Conservation (phyloP, 2,329 filamentous ascomycete species). For the Stagonosporopsis rhizophila region DNA sequence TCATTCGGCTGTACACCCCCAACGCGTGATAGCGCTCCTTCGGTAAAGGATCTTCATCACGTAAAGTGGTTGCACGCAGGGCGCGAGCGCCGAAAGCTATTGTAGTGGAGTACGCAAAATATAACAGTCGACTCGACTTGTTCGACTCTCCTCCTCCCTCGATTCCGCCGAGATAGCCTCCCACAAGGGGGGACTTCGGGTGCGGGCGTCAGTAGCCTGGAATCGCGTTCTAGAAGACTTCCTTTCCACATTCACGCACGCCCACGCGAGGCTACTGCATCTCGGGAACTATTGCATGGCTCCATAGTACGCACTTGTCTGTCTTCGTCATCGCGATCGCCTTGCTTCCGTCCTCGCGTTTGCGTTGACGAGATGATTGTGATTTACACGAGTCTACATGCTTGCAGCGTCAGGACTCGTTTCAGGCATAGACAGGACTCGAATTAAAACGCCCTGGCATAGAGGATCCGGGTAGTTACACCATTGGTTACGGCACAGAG, state of each 20-base stretch:
- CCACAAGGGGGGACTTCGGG: slow-evolving; percentile 6
- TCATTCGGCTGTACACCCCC: slow-evolving; percentile 6
- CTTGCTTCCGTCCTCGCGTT: neutral
- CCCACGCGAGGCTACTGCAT: slow-evolving; percentile 12
- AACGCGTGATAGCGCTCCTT: neutral
- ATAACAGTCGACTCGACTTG: neutral
- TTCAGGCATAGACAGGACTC: no score
- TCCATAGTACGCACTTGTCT: neutral
- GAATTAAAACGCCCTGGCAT: no score
- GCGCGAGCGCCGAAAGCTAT: slow-evolving; percentile 6
- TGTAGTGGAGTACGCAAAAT: neutral
- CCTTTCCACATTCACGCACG: slow-evolving; percentile 4
- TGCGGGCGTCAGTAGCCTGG: neutral
- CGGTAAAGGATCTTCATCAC: neutral
- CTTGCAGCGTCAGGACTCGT: neutral
- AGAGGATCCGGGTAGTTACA: no score
- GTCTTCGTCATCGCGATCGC: neutral
- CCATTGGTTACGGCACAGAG: no score
- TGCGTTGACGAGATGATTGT: neutral
- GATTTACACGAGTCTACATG: neutral
- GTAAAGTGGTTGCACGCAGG: slow-evolving; percentile 4
- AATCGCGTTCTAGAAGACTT: slow-evolving; percentile 17
- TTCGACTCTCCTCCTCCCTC: neutral
- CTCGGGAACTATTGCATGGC: slow-evolving; percentile 4
- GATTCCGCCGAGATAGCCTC: neutral